phyloP scores from a whole-genome alignment of 352 stramenopile species.

The Phytopythium montanum region DNA sequence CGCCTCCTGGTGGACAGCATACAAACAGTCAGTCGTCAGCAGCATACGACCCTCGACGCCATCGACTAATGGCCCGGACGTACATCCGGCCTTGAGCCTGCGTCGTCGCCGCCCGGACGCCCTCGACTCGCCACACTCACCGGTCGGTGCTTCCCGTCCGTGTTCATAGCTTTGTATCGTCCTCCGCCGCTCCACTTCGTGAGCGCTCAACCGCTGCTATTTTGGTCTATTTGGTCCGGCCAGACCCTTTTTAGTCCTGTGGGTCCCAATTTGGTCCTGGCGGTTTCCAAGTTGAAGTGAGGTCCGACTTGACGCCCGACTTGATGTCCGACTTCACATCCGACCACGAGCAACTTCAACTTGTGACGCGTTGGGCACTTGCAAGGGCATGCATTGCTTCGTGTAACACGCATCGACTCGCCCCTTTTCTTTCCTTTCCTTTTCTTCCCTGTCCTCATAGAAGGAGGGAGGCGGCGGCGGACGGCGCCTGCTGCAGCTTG shows the following conservation, averaged over 20 bases:
- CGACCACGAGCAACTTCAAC: not conserved
- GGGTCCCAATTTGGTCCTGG: not conserved
- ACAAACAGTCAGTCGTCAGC: not conserved
- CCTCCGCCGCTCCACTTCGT: no score
- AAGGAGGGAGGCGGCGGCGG: constrained; percentile 13
- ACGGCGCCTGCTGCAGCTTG: constrained; percentile 32
- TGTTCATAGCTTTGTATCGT: not conserved
- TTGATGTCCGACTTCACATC: not conserved
- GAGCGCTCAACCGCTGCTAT: not conserved
- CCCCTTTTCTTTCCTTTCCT: not conserved
- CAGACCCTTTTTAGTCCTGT: not conserved
- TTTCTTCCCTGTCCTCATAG: not conserved
- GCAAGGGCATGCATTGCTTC: not conserved
- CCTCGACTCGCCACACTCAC: not conserved
- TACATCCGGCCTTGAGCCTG: not conserved
- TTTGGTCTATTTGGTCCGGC: not conserved
- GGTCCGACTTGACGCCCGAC: not conserved
- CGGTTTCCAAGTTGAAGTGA: not conserved
- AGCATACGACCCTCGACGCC: not conserved
- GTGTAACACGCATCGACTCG: not conserved
- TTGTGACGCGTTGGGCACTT: not conserved
- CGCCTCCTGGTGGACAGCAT: constrained; percentile 32
- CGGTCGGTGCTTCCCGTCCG: not conserved
- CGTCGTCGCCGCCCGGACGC: not conserved
- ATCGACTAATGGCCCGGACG: not conserved